phyloP scores from a whole-genome alignment of 78 protist species.

The Anaeramoeba flamelloides region DNA sequence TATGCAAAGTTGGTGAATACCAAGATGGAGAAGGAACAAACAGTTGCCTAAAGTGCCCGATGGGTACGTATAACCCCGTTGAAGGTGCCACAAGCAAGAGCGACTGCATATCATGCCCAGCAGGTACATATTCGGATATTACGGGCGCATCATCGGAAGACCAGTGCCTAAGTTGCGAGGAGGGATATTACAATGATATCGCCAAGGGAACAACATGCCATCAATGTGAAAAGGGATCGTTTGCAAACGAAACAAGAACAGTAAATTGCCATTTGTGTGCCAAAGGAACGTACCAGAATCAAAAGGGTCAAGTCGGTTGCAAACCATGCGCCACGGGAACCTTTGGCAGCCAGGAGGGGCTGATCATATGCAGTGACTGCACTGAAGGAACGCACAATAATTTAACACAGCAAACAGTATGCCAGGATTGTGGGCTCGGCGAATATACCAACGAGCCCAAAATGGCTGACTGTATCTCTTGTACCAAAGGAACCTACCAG shows the following conservation, averaged over 20 bases:
- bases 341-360: background rate
- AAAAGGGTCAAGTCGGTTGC: too few relatives aligned
- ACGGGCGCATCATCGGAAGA: background rate
- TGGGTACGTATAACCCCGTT: background rate
- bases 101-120: background rate
- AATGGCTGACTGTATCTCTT: too few relatives aligned
- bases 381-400: background rate
- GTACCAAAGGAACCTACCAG: too few relatives aligned
- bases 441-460: too few relatives aligned
- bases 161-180: too few relatives aligned
- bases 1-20: background rate
- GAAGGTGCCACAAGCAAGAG: background rate
- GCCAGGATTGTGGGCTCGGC: background rate
- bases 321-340: background rate
- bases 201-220: too few relatives aligned
- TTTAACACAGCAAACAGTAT: background rate
- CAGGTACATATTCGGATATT: background rate
- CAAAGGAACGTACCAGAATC: too few relatives aligned
- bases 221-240: too few relatives aligned
- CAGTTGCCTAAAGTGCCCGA: background rate
- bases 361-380: background rate
- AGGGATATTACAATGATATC: too few relatives aligned
- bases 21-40: background rate
- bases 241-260: too few relatives aligned
- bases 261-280: too few relatives aligned